Evolutionary conservation across 306 rosid genomes (phyloP).

Genomic region (Malus sieversii): DNA sequence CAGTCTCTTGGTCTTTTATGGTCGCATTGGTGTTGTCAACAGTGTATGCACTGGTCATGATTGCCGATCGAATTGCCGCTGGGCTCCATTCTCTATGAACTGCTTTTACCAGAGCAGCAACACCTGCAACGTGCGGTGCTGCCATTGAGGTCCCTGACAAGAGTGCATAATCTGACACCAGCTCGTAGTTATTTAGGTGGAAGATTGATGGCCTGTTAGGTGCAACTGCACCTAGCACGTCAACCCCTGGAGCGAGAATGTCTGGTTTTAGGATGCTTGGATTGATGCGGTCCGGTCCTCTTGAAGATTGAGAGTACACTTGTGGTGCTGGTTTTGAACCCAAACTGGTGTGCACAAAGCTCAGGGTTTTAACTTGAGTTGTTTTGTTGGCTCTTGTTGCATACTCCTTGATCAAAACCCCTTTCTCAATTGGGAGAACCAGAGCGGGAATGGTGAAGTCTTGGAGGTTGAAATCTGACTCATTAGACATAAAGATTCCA

Average conservation of each 20-base stretch:
- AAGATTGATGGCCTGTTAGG: background rate
- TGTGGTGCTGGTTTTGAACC: slow-evolving; percentile 5
- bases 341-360: background rate
- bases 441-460: background rate
- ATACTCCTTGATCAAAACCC: background rate
- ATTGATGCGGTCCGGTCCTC: background rate
- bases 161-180: too few relatives aligned
- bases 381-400: background rate
- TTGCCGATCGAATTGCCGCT: too few relatives aligned
- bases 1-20: background rate
- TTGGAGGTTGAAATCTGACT: background rate
- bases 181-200: too few relatives aligned
- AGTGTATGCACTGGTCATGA: slow-evolving; percentile 2
- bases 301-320: slow-evolving; percentile 4
- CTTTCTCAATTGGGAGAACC: background rate
- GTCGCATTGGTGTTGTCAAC: background rate
- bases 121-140: too few relatives aligned
- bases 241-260: slow-evolving; percentile 4
- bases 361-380: background rate
- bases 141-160: too few relatives aligned
- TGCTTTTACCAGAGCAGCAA: too few relatives aligned
- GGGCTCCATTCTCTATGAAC: too few relatives aligned
- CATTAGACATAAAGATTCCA: background rate
- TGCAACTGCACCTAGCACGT: background rate
- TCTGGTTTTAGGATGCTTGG: slow-evolving; percentile 9